Base-by-base conservation (phyloP, 495 filamentous ascomycete genomes). In the Aspergillus avenaceus region DNA sequence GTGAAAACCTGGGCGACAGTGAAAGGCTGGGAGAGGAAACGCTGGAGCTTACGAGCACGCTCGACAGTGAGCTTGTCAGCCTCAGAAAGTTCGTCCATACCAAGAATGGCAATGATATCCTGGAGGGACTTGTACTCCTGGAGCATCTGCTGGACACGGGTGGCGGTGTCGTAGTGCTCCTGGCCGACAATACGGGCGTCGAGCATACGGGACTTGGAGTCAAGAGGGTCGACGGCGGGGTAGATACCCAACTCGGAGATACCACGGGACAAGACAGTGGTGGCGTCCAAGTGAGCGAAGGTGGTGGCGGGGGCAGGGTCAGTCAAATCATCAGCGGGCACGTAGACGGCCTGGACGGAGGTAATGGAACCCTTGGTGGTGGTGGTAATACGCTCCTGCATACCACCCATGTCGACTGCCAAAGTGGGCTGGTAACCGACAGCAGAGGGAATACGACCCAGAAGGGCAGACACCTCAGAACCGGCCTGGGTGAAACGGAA, bases 231-330 rank as follows among this genome's bases (percentile, higher is more conserved):
- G 84, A 98, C 93, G 72, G 93, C 93, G 52, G 93, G 93, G 82
- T 98, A 98, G 84, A 97, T 98, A 88, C 93, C 93, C 85, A 98
- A 84, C 82, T 98, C 93, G 62, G 93, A 98, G 76, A 98, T 98
- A 90, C 93, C 95, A 87, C 93, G 93, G 62, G 93, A 98, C 82
- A 98, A 79, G 66, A 98, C 93, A 84, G 95, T 98, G 78, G 93
- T 98, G 84, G 93, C 95, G 80, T 98, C 93, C 84, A 98, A 86
- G 81, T 98, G 93, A 75, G 93, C 93, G 78, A 98, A 98, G 78
- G 93, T 97, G 75, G 93, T 98, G 69, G 93, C 93, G 61, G 93
- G 93, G 63, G 93, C 93, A 79, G 93, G 93, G 77, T 98, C 93
- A 78, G 93, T 98, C 88, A 98, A 83, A 87, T 98, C 93, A 72